Evolutionary conservation across 108 stramenopile genomes (phyloP).

Genomic region (Pinguiococcus pyrenoidosus): DNA sequence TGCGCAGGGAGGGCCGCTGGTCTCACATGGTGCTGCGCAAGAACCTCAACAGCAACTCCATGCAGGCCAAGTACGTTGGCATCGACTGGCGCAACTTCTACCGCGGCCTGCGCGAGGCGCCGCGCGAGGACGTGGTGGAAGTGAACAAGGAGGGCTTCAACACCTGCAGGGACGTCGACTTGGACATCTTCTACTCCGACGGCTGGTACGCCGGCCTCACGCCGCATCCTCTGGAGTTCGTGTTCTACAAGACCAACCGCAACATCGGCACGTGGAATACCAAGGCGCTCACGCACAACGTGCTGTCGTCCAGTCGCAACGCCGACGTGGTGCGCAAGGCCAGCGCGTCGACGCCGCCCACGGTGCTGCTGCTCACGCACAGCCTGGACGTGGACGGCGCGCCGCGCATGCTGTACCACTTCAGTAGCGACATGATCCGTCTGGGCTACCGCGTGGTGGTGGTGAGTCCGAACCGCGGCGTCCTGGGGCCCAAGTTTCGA

Average conservation of each 20-base stretch:
- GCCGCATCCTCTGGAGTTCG: not conserved
- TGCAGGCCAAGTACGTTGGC: not conserved
- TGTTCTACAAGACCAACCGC: slow-evolving; percentile 2
- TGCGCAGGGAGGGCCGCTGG: not conserved
- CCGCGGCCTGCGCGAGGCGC: too few species aligned
- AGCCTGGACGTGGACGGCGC: not conserved
- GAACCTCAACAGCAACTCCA: not conserved
- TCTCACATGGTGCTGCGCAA: not conserved
- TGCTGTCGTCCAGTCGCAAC: too few species aligned
- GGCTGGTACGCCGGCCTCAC: not conserved
- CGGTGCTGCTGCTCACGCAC: not conserved
- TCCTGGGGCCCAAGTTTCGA: too few species aligned
- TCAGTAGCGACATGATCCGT: too few species aligned
- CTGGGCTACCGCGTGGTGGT: too few species aligned
- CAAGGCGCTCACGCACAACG: not conserved
- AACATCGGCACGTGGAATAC: too few species aligned
- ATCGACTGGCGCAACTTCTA: too few species aligned
- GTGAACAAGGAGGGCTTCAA: too few species aligned
- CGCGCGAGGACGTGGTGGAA: too few species aligned
- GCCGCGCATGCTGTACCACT: not conserved
- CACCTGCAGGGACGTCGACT: not conserved
- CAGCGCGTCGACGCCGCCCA: not conserved
- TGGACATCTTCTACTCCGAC: not conserved
- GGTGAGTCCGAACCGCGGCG: too few species aligned
- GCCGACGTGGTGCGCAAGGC: not conserved